Evolutionary conservation across 2,329 filamentous ascomycete genomes (phyloP).

Genomic region (Ophiobolus disseminans): DNA sequence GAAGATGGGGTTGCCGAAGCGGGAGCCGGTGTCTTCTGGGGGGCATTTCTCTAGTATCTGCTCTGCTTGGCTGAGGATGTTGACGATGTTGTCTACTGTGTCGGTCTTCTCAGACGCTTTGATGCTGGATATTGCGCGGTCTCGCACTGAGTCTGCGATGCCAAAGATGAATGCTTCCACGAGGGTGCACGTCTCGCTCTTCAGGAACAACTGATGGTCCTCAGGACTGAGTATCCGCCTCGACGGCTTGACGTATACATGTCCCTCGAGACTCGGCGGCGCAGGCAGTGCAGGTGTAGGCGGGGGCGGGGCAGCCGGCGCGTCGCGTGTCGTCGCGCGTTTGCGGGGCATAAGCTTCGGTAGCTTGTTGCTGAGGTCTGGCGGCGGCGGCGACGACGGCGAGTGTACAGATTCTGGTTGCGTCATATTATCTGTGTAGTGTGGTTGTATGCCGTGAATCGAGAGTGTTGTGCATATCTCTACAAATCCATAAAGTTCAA

Average conservation of each 20-base stretch:
- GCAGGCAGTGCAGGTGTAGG: slow-evolving; percentile 76
- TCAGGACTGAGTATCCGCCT: slow-evolving; percentile 80
- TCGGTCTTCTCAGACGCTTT: slow-evolving; percentile 66
- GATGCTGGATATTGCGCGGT: slow-evolving; percentile 69
- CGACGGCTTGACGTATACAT: slow-evolving; percentile 70
- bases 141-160: slow-evolving; percentile 80
- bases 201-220: slow-evolving; percentile 83
- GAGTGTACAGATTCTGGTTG: slow-evolving; percentile 6
- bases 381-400: slow-evolving; percentile 11
- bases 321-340: slow-evolving; percentile 30
- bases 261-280: slow-evolving; percentile 66
- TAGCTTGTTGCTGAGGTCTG: slow-evolving; percentile 37
- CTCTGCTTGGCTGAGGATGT: slow-evolving; percentile 74
- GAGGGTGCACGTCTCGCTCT: slow-evolving; percentile 76
- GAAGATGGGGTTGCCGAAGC: slow-evolving; percentile 95
- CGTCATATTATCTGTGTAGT: slow-evolving; percentile 19
- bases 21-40: slow-evolving; percentile 84
- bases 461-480: neutral
- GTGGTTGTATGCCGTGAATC: neutral
- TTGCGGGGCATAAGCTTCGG: slow-evolving; percentile 48
- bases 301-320: slow-evolving; percentile 65
- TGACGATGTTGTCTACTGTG: slow-evolving; percentile 68
- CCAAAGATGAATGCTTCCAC: slow-evolving; percentile 86
- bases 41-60: slow-evolving; percentile 72
- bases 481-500: neutral